Evolutionary conservation across 2,329 filamentous ascomycete species (phyloP), one percentile per base, ranked within the genome.

Genomic region (Eurotiales sp.): DNA sequence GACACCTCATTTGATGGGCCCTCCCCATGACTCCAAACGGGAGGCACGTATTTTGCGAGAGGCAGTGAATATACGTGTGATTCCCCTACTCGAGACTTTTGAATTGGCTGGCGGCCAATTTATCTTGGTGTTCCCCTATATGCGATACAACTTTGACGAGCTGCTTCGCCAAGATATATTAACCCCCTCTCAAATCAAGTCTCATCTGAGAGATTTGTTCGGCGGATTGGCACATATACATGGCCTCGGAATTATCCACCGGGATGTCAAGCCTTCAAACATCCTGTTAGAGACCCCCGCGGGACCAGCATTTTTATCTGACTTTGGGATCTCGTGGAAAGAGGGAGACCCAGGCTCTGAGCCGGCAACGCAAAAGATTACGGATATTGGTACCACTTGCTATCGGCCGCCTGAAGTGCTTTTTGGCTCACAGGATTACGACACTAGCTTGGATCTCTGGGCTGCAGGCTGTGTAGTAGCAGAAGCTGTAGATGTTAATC

Each of bases 251-350:
- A 90, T 99, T 52, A 86, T 99, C 50, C 93, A 99, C 67, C 85
- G 93, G 51, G 93, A 99, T 64, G 75, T 99, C 64, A 99, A 99
- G 64, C 93, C 93, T 0, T 90, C 90, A 0, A 95, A 96, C 48
- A 79, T 99, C 30, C 76, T 96, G 8, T 78, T 96, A 41, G 74
- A 79, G 37, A 82, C 85, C 0, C 73, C 79, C 0, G 73, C 79
- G 5, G 88, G 87, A 0, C 87, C 89, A 4, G 88, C 88, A 3
- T 87, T 85, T 59, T 77, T 99, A 2, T 84, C 89, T 30, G 93
- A 99, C 68, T 97, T 99, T 72, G 92, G 93, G 46, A 95, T 93
- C 34, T 83, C 91, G 8, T 96, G 90, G 90, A 83, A 86, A 58
- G 81, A 86, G 2, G 68, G 77, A 10, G 70, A 75, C 19, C 57